These are phyloP conservation scores for Mortierella hygrophila DNA, from an alignment of 192 early-diverging fungal genomes.

Conservation along the genomic window DNA sequence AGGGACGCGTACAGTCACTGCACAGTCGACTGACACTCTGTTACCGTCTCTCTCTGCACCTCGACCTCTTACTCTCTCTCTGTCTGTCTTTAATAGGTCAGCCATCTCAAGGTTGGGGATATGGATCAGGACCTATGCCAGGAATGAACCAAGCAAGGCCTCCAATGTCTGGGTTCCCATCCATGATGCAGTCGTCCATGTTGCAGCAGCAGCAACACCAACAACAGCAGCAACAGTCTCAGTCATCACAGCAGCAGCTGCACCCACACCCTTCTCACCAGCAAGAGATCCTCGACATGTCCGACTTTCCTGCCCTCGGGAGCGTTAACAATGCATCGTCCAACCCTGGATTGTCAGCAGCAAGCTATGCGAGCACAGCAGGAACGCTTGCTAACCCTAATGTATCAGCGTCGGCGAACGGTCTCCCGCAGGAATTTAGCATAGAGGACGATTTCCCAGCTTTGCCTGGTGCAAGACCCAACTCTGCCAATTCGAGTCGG, in stretches of 20 bases:
- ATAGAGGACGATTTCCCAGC: constrained; percentile 63
- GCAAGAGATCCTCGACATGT: constrained; percentile 59
- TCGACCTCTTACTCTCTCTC: neutral
- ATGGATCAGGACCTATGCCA: constrained; percentile 52
- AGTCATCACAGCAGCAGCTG: constrained; percentile 40
- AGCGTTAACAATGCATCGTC: constrained; percentile 55
- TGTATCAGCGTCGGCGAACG: constrained; percentile 37
- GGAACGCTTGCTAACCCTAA: constrained; percentile 38
- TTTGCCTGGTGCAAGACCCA: constrained; percentile 57
- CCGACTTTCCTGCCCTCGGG: constrained; percentile 62
- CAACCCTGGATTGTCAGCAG: constrained; percentile 48
- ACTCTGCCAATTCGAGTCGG: constrained; percentile 52
- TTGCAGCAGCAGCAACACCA: constrained; percentile 47
- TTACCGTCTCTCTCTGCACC: neutral
- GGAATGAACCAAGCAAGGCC: constrained; percentile 51
- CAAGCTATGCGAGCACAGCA: constrained; percentile 60
- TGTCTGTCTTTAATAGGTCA: constrained; percentile 28
- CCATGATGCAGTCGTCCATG: constrained; percentile 35
- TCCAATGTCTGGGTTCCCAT: constrained; percentile 51
- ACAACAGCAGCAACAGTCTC: constrained; percentile 36
- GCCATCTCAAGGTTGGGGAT: constrained; percentile 51
- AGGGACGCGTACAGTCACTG: neutral
- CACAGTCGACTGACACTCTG: neutral
- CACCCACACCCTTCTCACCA: constrained; percentile 28
- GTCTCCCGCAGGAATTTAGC: constrained; percentile 52